These are phyloP conservation scores for Aspergillus quadricinctus DNA, from an alignment of 2,329 filamentous ascomycete genomes.

Conservation along the genomic window DNA sequence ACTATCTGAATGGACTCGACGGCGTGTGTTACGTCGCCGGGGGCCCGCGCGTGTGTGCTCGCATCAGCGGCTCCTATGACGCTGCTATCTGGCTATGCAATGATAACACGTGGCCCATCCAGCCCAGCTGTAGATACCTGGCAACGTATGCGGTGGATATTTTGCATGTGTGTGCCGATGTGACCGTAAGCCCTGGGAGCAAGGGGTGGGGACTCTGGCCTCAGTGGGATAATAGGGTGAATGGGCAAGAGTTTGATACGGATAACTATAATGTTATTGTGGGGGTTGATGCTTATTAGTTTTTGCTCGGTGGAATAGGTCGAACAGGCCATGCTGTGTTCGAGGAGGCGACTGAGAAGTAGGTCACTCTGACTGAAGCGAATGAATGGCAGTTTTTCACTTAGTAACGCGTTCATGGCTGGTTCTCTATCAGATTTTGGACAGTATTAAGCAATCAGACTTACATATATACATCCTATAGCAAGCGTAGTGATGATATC, in stretches of 20 bases:
- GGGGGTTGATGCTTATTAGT: neutral
- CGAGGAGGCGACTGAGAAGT: too few species aligned
- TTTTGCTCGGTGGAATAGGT: too few species aligned
- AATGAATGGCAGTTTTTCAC: too few species aligned
- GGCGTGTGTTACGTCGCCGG: neutral
- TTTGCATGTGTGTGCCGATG: neutral
- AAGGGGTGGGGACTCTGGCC: too few species aligned
- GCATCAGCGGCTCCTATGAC: conserved; percentile 2
- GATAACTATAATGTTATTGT: neutral
- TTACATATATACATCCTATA: too few species aligned
- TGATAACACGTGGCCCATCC: neutral
- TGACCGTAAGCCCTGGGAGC: too few species aligned
- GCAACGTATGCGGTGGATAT: neutral
- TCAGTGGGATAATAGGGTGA: neutral
- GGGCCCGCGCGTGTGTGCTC: neutral
- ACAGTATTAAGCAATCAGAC: too few species aligned
- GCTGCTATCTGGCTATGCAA: neutral
- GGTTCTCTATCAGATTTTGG: too few species aligned
- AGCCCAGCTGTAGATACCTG: neutral
- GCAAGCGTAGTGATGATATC: too few species aligned
- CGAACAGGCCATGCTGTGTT: too few species aligned
- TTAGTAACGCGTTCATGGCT: too few species aligned
- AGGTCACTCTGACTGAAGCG: too few species aligned
- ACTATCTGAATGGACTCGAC: neutral
- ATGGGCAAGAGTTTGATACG: conserved; percentile 1